Percentiles rank a stretch among this genome's conserved stretches.
Conservation (phyloP, 306 rosid genomes). For the Ammopiptanthus mongolicus region DNA sequence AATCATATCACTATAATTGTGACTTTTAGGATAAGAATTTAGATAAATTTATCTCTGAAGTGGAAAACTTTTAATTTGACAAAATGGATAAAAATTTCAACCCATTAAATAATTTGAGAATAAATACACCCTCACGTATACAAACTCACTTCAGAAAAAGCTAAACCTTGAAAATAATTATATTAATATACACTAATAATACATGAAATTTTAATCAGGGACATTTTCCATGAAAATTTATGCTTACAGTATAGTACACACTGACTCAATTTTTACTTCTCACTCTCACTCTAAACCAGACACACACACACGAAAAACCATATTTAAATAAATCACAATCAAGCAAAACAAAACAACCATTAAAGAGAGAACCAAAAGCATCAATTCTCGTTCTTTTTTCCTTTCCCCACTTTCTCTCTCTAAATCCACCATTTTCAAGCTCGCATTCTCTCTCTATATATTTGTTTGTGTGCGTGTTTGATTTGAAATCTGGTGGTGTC, state of each 20-base stretch:
- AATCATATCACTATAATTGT: too few relatives aligned
- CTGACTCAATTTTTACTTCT: conserved; percentile 13
- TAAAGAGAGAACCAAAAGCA: conserved; percentile 23
- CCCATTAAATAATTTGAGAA: too few relatives aligned
- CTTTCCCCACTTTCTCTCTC: conserved; percentile 20
- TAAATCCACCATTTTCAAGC: conserved; percentile 20
- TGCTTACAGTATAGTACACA: not conserved
- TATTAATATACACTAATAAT: too few relatives aligned
- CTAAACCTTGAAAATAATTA: too few relatives aligned
- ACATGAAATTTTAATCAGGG: too few relatives aligned
- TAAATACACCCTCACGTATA: too few relatives aligned
- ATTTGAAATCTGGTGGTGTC: conserved; percentile 44
- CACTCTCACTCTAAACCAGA: conserved; percentile 10
- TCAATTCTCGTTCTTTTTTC: not conserved
- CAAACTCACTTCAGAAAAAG: too few relatives aligned
- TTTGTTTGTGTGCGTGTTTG: not conserved
- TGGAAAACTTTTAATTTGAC: too few relatives aligned
- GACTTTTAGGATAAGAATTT: too few relatives aligned
- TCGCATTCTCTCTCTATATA: conserved; percentile 1
- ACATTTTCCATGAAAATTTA: too few relatives aligned
- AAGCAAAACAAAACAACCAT: conserved; percentile 35
- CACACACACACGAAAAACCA: not conserved
- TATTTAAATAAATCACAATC: conserved; percentile 50
- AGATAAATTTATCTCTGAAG: too few relatives aligned
- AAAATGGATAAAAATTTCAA: too few relatives aligned